Evolutionary conservation across 805 yeast genomes (phyloP).

Genomic region (Hanseniaspora jakobsenii): DNA sequence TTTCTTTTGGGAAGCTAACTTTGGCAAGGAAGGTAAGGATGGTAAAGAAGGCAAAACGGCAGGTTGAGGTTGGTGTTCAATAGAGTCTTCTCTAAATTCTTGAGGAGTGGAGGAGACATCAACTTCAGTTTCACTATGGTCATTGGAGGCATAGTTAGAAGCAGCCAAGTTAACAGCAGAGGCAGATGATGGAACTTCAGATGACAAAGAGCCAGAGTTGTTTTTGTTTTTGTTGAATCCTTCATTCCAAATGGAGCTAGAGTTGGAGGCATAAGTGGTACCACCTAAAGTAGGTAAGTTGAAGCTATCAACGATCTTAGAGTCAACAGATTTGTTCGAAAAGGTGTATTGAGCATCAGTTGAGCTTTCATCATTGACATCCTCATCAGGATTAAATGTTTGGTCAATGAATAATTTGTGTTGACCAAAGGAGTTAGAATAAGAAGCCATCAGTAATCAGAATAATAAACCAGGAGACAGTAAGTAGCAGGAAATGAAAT

Average conservation of each 20-base stretch:
- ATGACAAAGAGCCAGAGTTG: constrained; percentile 17
- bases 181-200: constrained; percentile 19
- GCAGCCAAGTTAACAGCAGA: constrained; percentile 20
- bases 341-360: background rate
- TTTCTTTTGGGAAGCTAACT: background rate
- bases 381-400: constrained; percentile 14
- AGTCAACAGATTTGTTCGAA: background rate
- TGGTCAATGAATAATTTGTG: constrained; percentile 14
- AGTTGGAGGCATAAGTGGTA: background rate
- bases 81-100: background rate
- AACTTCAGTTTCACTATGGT: no score
- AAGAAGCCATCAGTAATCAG: constrained; percentile 7
- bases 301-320: no score
- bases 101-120: constrained; percentile 4
- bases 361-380: background rate
- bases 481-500: no score
- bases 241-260: constrained; percentile 10
- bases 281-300: constrained; percentile 9
- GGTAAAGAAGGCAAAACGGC: constrained; percentile 16
- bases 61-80: background rate
- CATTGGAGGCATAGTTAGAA: background rate
- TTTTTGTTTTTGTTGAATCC: background rate
- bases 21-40: constrained; percentile 12
- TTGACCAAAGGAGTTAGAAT: constrained; percentile 7
- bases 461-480: background rate